phyloP scores from a whole-genome alignment of 2,329 filamentous ascomycete species.

The Arthroderma sp. region DNA sequence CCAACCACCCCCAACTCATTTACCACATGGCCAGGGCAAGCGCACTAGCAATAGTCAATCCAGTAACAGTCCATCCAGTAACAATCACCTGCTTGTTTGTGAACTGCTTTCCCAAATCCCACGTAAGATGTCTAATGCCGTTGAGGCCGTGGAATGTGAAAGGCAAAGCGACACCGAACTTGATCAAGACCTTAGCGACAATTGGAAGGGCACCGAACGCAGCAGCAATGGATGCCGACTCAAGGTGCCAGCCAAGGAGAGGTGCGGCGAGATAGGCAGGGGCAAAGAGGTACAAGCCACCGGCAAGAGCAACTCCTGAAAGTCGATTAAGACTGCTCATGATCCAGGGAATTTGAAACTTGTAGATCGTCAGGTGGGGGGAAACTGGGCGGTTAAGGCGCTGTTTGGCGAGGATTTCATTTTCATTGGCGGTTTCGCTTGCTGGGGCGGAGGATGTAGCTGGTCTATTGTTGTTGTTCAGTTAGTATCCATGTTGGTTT shows the following conservation, averaged over 20 bases:
- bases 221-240: conserved; percentile 50
- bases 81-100: conserved; percentile 51
- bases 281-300: conserved; percentile 66
- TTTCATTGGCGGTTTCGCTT: conserved; percentile 21
- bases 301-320: conserved; percentile 62
- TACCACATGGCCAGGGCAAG: conserved; percentile 35
- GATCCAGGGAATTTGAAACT: conserved; percentile 74
- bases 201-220: conserved; percentile 50
- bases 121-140: conserved; percentile 57
- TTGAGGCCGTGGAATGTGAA: conserved; percentile 58
- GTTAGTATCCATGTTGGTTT: no score
- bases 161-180: conserved; percentile 46
- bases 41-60: conserved; percentile 39
- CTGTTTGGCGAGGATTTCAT: conserved; percentile 60
- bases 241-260: conserved; percentile 57
- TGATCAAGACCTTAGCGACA: conserved; percentile 45
- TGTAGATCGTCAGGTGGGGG: conserved; percentile 78
- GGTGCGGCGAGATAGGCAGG: conserved; percentile 70
- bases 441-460: conserved; percentile 14
- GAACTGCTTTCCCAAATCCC: conserved; percentile 53
- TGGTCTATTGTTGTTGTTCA: conserved; percentile 8
- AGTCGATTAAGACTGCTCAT: conserved; percentile 65
- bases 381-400: conserved; percentile 69
- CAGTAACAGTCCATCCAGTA: conserved; percentile 53
- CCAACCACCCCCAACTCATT: no score